phyloP scores from a whole-genome alignment of 106 monocot genomes.

The Amphibolis antarctica region DNA sequence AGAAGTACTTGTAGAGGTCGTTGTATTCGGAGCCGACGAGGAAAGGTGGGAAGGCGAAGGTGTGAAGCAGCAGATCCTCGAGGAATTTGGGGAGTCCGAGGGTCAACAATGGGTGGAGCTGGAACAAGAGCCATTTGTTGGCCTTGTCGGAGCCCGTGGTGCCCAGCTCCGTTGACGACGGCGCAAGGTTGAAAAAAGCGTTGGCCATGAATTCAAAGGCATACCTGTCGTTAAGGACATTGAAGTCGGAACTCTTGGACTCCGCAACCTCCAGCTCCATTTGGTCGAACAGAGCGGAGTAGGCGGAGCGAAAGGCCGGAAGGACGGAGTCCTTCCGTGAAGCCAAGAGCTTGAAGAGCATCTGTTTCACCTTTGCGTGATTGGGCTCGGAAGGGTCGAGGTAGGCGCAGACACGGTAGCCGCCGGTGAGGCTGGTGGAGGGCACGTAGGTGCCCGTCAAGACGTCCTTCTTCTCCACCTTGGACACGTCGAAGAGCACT shows the following conservation, averaged over 20 bases:
- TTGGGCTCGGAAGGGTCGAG: constrained; percentile 46
- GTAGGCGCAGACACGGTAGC: constrained; percentile 44
- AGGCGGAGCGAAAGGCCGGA: constrained; percentile 28
- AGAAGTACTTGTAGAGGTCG: constrained; percentile 25
- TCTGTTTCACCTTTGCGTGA: constrained; percentile 31
- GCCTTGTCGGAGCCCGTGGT: constrained; percentile 11
- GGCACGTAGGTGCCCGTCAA: constrained; percentile 42
- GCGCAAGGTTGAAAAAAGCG: constrained; percentile 17
- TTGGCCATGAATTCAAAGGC: constrained; percentile 34
- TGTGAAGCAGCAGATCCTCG: constrained; percentile 44
- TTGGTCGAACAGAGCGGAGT: constrained; percentile 20
- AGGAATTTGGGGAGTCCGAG: constrained; percentile 22
- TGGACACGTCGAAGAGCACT: constrained; percentile 38
- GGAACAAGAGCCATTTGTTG: constrained; percentile 26
- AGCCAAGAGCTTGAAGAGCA: constrained; percentile 30
- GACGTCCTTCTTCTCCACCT: constrained; percentile 34
- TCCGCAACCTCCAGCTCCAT: constrained; percentile 22
- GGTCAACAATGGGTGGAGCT: constrained; percentile 32
- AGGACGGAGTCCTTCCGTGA: constrained; percentile 19
- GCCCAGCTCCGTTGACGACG: constrained; percentile 10
- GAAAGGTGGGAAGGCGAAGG: constrained; percentile 29
- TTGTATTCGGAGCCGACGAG: constrained; percentile 22
- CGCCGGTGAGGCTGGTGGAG: constrained; percentile 36
- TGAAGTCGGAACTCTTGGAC: constrained; percentile 26
- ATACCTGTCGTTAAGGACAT: constrained; percentile 22